Evolutionary conservation across 1,139 yeast genomes (phyloP).

Genomic region (Kurtzmaniella quercitrusa): DNA sequence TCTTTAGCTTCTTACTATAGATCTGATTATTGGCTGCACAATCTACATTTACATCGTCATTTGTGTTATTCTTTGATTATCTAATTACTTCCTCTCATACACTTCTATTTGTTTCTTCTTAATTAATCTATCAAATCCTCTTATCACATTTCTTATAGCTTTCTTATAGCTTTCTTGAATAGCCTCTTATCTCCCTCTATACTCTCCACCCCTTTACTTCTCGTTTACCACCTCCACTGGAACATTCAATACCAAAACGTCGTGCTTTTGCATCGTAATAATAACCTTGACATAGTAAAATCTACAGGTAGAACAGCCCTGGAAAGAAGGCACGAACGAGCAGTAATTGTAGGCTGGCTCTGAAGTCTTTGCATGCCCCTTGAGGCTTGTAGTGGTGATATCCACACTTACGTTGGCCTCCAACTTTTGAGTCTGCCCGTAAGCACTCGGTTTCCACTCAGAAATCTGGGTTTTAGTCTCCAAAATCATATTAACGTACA

Average conservation of each 20-base stretch:
- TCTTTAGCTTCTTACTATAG: too few relatives aligned
- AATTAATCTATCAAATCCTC: too few relatives aligned
- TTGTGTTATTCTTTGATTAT: too few relatives aligned
- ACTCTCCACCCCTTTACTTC: too few relatives aligned
- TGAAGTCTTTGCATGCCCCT: not conserved
- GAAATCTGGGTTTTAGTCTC: not conserved
- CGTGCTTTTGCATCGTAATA: conserved; percentile 16
- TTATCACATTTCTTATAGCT: too few relatives aligned
- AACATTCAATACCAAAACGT: conserved; percentile 15
- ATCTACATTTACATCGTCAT: too few relatives aligned
- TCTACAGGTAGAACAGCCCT: conserved; percentile 19
- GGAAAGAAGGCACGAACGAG: conserved; percentile 22
- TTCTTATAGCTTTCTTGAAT: too few relatives aligned
- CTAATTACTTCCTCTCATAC: too few relatives aligned
- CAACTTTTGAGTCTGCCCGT: not conserved
- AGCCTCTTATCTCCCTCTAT: too few relatives aligned
- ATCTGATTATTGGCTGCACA: too few relatives aligned
- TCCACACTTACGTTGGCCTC: not conserved
- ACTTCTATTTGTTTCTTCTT: too few relatives aligned
- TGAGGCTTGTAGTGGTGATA: not conserved
- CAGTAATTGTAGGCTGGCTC: conserved; percentile 12
- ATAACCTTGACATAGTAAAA: conserved; percentile 18
- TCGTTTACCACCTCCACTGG: conserved; percentile 13
- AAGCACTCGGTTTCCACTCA: not conserved
- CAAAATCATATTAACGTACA: not conserved